Evolutionary conservation across 257 asterid genomes (phyloP).

Genomic region (Coffea eugenioides): DNA sequence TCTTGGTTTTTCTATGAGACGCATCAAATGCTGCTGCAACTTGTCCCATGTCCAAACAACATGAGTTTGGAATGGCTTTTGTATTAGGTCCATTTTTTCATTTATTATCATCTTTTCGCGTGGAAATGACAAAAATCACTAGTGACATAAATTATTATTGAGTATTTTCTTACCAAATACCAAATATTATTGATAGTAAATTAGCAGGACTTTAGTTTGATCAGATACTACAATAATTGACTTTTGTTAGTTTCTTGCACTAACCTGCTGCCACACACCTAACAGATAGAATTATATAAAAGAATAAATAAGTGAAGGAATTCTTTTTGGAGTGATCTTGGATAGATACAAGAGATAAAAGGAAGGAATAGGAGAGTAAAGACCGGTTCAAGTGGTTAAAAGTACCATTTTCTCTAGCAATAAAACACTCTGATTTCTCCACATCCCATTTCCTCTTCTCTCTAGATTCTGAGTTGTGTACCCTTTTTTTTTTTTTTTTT

Average conservation of each 20-base stretch:
- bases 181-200: too few species aligned
- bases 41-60: conserved; percentile 8
- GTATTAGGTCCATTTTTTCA: not conserved
- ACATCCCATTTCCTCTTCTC: not conserved
- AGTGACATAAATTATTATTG: not conserved
- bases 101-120: not conserved
- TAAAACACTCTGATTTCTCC: too few species aligned
- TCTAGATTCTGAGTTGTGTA: not conserved
- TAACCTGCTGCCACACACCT: not conserved
- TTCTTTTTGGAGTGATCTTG: not conserved
- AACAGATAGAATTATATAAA: not conserved
- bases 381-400: too few species aligned
- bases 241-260: not conserved
- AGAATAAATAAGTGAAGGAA: not conserved
- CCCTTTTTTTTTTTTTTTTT: too few species aligned
- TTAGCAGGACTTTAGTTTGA: not conserved
- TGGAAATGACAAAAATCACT: not conserved
- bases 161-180: not conserved
- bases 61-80: not conserved
- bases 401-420: too few species aligned
- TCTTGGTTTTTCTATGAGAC: not conserved
- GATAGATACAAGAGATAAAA: not conserved
- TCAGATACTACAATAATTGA: too few species aligned
- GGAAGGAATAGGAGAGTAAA: not conserved
- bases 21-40: conserved; percentile 3